A percentile compares a stretch with the other conserved stretches of the same genome.
phyloP scores from a whole-genome alignment of 2,329 filamentous ascomycete species.

The Alternaria metachromatica region DNA sequence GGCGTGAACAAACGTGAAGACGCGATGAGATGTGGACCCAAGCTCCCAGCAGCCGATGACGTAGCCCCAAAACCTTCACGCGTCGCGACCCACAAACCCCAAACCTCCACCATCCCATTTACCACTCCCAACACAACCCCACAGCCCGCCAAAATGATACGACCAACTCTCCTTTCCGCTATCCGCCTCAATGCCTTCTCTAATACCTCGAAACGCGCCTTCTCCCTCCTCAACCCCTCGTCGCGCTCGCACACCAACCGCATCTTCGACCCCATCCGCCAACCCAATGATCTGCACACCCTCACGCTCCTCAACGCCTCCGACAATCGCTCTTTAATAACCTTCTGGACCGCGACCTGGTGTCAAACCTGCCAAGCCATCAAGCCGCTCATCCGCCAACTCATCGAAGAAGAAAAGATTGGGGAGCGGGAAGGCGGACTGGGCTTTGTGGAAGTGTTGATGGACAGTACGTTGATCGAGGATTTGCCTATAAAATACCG shows the following conservation, averaged over 20 bases:
- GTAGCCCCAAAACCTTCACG: conserved; percentile 9
- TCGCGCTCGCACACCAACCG: conserved; percentile 35
- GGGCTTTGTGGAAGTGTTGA: conserved; percentile 57
- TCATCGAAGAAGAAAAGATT: conserved; percentile 54
- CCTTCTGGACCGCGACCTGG: conserved; percentile 59
- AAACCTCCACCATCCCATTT: neutral
- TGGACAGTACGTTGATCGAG: conserved; percentile 55
- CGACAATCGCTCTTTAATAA: conserved; percentile 54
- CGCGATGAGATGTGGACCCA: conserved; percentile 46
- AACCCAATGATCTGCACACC: conserved; percentile 56
- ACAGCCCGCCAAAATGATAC: conserved; percentile 1
- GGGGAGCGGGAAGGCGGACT: conserved; percentile 56
- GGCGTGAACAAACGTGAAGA: conserved; percentile 26
- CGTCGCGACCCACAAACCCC: neutral
- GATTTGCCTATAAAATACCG: conserved; percentile 51
- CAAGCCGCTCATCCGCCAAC: conserved; percentile 50
- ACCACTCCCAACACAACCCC: neutral
- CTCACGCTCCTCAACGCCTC: conserved; percentile 57
- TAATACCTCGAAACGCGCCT: conserved; percentile 10
- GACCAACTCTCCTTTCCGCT: neutral
- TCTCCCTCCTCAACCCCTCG: conserved; percentile 24
- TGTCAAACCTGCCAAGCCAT: conserved; percentile 54
- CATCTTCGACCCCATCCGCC: conserved; percentile 52
- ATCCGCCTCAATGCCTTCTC: neutral
- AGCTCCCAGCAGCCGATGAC: conserved; percentile 22